Evolutionary conservation across 768 basidiomycete genomes (phyloP).

Genomic region (Phanerodontia chrysosporium): DNA sequence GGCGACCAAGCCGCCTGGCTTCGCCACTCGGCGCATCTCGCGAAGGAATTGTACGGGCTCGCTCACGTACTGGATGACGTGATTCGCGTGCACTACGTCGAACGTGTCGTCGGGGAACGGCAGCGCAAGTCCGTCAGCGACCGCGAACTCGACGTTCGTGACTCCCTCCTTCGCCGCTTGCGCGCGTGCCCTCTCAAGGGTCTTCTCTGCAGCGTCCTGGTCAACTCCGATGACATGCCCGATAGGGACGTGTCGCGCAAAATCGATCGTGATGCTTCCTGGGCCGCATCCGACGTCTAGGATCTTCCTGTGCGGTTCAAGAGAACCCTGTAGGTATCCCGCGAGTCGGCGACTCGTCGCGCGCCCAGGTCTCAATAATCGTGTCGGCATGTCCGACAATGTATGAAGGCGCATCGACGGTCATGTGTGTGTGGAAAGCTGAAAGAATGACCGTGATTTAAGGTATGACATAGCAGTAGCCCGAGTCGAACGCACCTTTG

Average conservation of each 20-base stretch:
- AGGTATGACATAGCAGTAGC: too few species aligned
- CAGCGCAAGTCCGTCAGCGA: slow-evolving; percentile 34
- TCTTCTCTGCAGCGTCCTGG: slow-evolving; percentile 17
- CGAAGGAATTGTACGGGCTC: slow-evolving; percentile 36
- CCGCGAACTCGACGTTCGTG: slow-evolving; percentile 34
- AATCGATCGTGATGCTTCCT: slow-evolving; percentile 42
- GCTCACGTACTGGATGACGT: slow-evolving; percentile 43
- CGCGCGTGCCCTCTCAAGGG: slow-evolving; percentile 32
- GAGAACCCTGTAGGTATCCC: slow-evolving; percentile 32
- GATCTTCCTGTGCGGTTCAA: slow-evolving; percentile 35
- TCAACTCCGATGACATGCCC: slow-evolving; percentile 46
- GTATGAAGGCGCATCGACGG: neutral
- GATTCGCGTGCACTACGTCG: slow-evolving; percentile 39
- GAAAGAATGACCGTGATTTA: too few species aligned
- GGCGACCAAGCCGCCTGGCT: slow-evolving; percentile 42
- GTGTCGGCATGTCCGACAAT: neutral
- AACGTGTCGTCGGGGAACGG: slow-evolving; percentile 35
- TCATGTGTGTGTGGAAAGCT: too few species aligned
- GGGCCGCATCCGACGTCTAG: slow-evolving; percentile 53
- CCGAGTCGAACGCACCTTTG: too few species aligned
- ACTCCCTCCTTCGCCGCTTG: slow-evolving; percentile 25
- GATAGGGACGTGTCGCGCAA: slow-evolving; percentile 36
- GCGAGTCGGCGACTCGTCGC: slow-evolving; percentile 29
- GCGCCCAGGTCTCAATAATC: slow-evolving; percentile 14
- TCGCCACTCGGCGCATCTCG: slow-evolving; percentile 47